These are phyloP conservation scores for Inonotus obliquus DNA, from an alignment of 1,284 basidiomycete genomes.

Conservation along the genomic window DNA sequence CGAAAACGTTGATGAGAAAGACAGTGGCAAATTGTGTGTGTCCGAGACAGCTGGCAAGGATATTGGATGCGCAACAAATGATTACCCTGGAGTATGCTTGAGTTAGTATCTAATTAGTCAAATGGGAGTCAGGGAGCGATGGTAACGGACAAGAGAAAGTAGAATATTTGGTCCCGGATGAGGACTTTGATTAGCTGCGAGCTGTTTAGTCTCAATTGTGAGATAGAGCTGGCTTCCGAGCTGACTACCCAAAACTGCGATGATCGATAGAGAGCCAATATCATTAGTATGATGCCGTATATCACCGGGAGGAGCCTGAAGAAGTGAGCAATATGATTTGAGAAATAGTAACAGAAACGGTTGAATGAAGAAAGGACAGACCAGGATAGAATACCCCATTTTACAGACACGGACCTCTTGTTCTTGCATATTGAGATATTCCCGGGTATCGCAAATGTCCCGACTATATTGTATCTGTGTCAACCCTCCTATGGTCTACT, in stretches of 20 bases:
- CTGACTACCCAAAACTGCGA: background rate
- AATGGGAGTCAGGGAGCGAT: background rate
- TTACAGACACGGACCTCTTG: background rate
- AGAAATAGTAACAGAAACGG: too few relatives aligned
- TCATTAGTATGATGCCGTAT: background rate
- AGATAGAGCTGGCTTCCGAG: background rate
- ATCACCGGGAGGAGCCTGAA: slow-evolving; percentile 9
- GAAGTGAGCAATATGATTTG: too few relatives aligned
- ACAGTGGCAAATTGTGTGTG: background rate
- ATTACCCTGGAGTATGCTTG: background rate
- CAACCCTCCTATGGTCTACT: too few relatives aligned
- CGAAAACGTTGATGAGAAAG: slow-evolving; percentile 2
- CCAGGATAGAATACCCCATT: slow-evolving; percentile 2
- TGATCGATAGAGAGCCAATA: background rate
- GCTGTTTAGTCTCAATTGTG: background rate
- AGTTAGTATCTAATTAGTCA: background rate
- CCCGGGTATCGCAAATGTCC: background rate
- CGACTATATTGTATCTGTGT: too few relatives aligned
- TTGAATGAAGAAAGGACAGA: background rate
- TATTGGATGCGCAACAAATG: background rate
- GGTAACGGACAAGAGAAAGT: slow-evolving; percentile 4
- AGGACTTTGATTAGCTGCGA: slow-evolving; percentile 2
- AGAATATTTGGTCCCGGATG: slow-evolving; percentile 2
- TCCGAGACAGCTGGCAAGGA: background rate
- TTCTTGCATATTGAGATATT: background rate